Base-by-base conservation (phyloP, 2,329 filamentous ascomycete species). In the Curvularia lunata region DNA sequence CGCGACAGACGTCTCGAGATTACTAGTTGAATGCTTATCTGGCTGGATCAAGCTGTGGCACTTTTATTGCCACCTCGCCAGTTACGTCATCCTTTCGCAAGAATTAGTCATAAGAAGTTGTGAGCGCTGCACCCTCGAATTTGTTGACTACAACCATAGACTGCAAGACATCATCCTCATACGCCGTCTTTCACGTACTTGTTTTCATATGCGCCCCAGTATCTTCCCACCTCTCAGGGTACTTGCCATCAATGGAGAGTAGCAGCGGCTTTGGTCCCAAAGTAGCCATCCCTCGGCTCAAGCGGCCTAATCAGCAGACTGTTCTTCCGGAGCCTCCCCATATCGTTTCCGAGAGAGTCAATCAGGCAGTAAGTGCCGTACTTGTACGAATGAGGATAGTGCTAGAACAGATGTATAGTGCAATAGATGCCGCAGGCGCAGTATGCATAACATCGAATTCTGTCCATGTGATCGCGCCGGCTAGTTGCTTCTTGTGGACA, bases 271-370 rank as follows among this genome's bases (percentile, higher is more conserved):
- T 18, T 28, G 41, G 41, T 2, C 13, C 41, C 41, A 45, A 27
- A 45, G 41, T 45, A 45, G 41, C 23, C 41, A 45, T 28, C 23
- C 41, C 41, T 45, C 23, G 13, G 41, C 23, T 45, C 23, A 45
- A 18, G 41, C 41, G 13, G 41, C 41, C 41, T 28, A 2, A 27
- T 13, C 41, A 45, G 23, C 41, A 45, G 41, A 27, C 41, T 27
- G 16, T 45, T 28, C 23, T 28, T 28, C 23, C 13, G 23, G 28
- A 4, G 41, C 23, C 41, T 45, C 41, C 41, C 23, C 23, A 16
- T 45, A 28, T 45, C 4, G 1, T 23, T 45, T 18, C 41, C 13
- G 41, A 18, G 41, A 45, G 0, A 28, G 41, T 45, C 1, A 6
- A 27, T 28, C n/a, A 45, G 41, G 41, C 41, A 45, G 41, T 45